These are phyloP conservation scores for Puccinia polysora DNA, from an alignment of 1,284 basidiomycete species.

Conservation along the genomic window DNA sequence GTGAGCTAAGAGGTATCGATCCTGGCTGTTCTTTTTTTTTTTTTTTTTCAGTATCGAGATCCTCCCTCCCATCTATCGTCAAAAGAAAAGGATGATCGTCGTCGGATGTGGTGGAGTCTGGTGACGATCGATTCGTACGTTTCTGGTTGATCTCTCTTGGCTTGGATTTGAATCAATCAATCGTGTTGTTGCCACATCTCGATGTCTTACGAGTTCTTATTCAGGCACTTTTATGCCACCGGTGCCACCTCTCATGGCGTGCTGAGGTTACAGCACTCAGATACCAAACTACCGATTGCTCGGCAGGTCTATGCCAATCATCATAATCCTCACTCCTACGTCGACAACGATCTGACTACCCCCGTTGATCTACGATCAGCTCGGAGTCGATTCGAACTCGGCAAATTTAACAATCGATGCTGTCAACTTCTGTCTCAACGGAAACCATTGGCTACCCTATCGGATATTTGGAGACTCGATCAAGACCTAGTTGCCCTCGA, in stretches of 20 bases:
- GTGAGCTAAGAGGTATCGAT: too few species aligned
- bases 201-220: not conserved
- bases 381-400: constrained; percentile 29
- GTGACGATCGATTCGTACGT: constrained; percentile 39
- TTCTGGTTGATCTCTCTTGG: not conserved
- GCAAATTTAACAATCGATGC: constrained; percentile 42
- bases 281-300: constrained; percentile 28
- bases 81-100: constrained; percentile 36
- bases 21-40: not conserved
- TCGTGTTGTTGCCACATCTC: not conserved
- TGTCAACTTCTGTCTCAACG: constrained; percentile 32
- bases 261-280: constrained; percentile 26
- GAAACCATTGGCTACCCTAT: constrained; percentile 28
- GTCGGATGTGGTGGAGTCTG: constrained; percentile 39
- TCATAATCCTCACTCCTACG: not conserved
- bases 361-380: constrained; percentile 31
- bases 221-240: constrained; percentile 35
- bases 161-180: not conserved
- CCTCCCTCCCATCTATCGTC: constrained; percentile 11
- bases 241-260: constrained; percentile 38
- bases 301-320: not conserved
- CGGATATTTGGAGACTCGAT: constrained; percentile 40
- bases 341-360: not conserved
- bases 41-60: constrained; percentile 18
- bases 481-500: constrained; percentile 34